Evolutionary conservation across 2,329 filamentous ascomycete species (phyloP).

Genomic region (Dactylellina sp.): DNA sequence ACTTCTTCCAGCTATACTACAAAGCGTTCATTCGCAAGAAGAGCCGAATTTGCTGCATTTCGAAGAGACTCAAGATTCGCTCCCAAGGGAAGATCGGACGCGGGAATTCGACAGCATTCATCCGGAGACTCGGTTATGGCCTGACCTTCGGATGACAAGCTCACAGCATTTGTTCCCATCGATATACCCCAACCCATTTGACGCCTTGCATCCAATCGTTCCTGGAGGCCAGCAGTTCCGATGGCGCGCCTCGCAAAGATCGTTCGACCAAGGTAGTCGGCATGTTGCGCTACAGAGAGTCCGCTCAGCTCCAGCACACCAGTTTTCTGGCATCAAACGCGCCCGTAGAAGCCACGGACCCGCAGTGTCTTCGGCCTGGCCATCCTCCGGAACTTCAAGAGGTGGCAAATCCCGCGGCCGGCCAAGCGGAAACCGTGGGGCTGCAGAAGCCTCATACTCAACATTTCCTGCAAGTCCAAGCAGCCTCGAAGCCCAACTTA

Average conservation of each 20-base stretch:
- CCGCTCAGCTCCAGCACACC: conserved; percentile 35
- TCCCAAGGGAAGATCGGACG: conserved; percentile 40
- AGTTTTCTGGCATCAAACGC: conserved; percentile 60
- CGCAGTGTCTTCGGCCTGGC: conserved; percentile 91
- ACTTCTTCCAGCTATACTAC: conserved; percentile 65
- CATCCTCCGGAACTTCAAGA: conserved; percentile 72
- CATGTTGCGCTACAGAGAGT: conserved; percentile 31
- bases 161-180: conserved; percentile 43
- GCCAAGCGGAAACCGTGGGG: conserved; percentile 67
- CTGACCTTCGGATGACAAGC: conserved; percentile 36
- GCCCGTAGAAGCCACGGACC: conserved; percentile 78
- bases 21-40: conserved; percentile 62
- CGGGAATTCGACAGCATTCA: conserved; percentile 38
- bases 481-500: conserved; percentile 41
- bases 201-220: conserved; percentile 52
- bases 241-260: conserved; percentile 63
- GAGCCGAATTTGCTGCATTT: conserved; percentile 65
- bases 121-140: conserved; percentile 44
- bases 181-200: conserved; percentile 45
- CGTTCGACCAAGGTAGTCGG: conserved; percentile 25
- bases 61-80: conserved; percentile 69
- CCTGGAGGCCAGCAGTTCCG: conserved; percentile 62
- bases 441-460: conserved; percentile 62
- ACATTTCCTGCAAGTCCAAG: conserved; percentile 74
- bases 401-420: conserved; percentile 79